These are phyloP conservation scores for Aspergillus udagawae DNA, from an alignment of 2,329 filamentous ascomycete genomes.

Conservation along the genomic window DNA sequence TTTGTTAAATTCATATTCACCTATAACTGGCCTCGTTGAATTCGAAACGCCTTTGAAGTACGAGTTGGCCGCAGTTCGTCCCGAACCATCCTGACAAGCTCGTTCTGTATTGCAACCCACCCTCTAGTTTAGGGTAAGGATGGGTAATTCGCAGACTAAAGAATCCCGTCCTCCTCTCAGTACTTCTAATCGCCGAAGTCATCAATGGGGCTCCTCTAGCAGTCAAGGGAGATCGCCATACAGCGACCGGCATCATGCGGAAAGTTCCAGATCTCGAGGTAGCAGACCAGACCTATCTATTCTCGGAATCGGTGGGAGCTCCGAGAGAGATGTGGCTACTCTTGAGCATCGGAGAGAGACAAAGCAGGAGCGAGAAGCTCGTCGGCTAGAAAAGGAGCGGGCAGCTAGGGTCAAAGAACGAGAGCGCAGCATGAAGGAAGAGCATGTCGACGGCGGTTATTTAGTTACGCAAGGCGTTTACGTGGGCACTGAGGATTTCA, in stretches of 20 bases:
- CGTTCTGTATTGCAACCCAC: background rate
- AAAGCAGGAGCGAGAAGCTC: conserved; percentile 83
- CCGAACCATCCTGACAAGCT: background rate
- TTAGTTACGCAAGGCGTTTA: conserved; percentile 93
- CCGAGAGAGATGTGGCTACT: conserved; percentile 48
- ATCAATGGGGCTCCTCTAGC: conserved; percentile 26
- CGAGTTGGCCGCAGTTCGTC: background rate
- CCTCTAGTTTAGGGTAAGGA: conserved; percentile 17
- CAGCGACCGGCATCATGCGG: conserved; percentile 24
- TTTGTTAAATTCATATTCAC: background rate
- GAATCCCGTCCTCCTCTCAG: conserved; percentile 37
- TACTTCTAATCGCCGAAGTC: conserved; percentile 25
- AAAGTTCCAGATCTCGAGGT: conserved; percentile 47
- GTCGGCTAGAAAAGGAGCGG: conserved; percentile 78
- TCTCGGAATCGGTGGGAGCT: conserved; percentile 50
- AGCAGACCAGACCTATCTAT: conserved; percentile 59
- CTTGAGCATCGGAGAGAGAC: conserved; percentile 72
- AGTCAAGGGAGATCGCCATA: conserved; percentile 28
- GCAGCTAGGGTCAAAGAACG: conserved; percentile 73
- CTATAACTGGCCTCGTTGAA: background rate
- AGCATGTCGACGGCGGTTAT: conserved; percentile 91
- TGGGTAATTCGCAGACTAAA: conserved; percentile 48
- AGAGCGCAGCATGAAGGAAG: conserved; percentile 83
- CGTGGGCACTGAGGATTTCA: conserved; percentile 88
- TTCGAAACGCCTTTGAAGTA: background rate